Base-by-base conservation (phyloP, 495 filamentous ascomycete genomes). In the Aspergillus wentii region DNA sequence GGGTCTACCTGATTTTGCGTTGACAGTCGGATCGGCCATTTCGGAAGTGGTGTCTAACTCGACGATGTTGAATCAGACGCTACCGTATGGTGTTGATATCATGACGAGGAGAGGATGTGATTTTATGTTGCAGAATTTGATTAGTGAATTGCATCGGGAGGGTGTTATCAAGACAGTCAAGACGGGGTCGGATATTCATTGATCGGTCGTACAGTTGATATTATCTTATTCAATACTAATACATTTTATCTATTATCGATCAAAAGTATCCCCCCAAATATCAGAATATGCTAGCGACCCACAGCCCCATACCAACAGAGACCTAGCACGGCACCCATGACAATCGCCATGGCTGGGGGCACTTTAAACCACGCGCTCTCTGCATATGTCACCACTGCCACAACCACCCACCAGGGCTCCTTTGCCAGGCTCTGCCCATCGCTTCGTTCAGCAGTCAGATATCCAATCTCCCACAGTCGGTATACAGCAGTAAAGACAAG, bases 401-500 rank as follows among this genome's bases (percentile, higher is more conserved):
- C 46, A 13, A 83, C 82, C 25, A 84, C 74, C 84, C 82, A 86
- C 85, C 81, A 86, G n/a, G 82, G 76, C 47, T 86, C 82, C 28
- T 68, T 64, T 0, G 66, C 80, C 44, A 88, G 54, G 56, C 75
- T 80, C 38, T 57, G 63, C 1, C 82, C 84, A 9, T 48, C 49
- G 22, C 52, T 61, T 3, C 32, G 46, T 16, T 51, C 30, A 23
- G 73, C 54, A 14, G 74, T 80, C 30, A 91, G 52, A 52, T 78
- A 86, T 0, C 87, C 87, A 44, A 88, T 83, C 61, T 83, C 66
- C 79, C 84, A 90, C 16, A 94, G 71, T 20, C 84, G 66, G 45
- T 94, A 91, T n/a, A 94, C 86, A 13, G 87, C 86, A 11, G 86
- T 88, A 46, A 84, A 94, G 4, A 91, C 82, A 43, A 91, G 44